These are phyloP conservation scores for Lentinus polychrous DNA, from an alignment of 1,284 basidiomycete species.

Conservation along the genomic window DNA sequence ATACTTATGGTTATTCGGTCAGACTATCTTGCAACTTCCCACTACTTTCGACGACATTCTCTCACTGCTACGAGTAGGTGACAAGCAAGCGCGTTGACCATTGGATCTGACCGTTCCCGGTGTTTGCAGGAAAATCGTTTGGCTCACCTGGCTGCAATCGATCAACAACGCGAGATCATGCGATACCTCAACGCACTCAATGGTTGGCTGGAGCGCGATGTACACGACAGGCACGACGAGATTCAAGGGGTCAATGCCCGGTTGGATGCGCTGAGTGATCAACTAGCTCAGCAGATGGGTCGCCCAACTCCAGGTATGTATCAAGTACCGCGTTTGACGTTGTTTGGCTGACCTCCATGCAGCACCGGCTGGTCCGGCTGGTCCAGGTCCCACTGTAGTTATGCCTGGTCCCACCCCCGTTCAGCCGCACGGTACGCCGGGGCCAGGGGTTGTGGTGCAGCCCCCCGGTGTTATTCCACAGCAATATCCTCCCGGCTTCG, in stretches of 20 bases:
- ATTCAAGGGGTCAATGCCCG: conserved; percentile 56
- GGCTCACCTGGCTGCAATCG: conserved; percentile 64
- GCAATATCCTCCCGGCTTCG: conserved; percentile 2
- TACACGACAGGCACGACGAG: conserved; percentile 66
- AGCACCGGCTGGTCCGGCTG: conserved; percentile 6
- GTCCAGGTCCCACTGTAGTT: not conserved
- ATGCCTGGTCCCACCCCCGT: not conserved
- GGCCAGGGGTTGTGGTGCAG: not conserved
- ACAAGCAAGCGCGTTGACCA: not conserved
- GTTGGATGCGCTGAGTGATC: conserved; percentile 51
- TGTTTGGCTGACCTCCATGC: conserved; percentile 2
- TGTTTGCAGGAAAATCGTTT: conserved; percentile 60
- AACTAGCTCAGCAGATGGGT: conserved; percentile 34
- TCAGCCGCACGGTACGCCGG: not conserved
- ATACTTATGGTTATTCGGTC: not conserved
- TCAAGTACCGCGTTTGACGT: not conserved
- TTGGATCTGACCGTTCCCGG: conserved; percentile 6
- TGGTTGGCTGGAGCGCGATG: conserved; percentile 68
- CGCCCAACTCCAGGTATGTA: conserved; percentile 12
- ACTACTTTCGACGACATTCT: conserved; percentile 45
- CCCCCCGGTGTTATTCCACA: conserved; percentile 18
- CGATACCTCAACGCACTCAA: conserved; percentile 67
- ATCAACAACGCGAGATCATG: conserved; percentile 73
- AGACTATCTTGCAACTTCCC: conserved; percentile 52
- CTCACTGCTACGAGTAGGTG: conserved; percentile 54